Conservation (phyloP, 495 filamentous ascomycete species). For the Parathielavia appendiculata region DNA sequence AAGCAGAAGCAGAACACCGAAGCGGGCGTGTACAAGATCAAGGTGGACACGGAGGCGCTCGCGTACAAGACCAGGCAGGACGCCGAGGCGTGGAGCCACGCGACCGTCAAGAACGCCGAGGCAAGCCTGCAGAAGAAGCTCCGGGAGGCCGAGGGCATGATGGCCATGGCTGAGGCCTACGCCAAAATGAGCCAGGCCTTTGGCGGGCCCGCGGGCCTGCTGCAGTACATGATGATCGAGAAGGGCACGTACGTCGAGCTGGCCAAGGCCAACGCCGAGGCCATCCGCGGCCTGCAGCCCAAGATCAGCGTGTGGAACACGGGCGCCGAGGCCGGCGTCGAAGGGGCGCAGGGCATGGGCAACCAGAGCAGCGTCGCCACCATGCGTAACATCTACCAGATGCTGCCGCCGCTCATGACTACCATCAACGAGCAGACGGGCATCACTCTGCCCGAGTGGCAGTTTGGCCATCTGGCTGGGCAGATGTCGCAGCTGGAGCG, state of each 20-base stretch:
- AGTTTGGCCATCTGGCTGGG: constrained; percentile 46
- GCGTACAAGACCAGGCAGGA: constrained; percentile 40
- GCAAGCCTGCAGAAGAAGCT: constrained; percentile 56
- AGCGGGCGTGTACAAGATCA: constrained; percentile 44
- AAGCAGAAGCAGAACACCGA: constrained; percentile 52
- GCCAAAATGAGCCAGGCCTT: constrained; percentile 61
- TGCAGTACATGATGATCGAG: constrained; percentile 77
- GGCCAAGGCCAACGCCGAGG: constrained; percentile 63
- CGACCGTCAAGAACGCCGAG: constrained; percentile 56
- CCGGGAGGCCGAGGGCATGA: constrained; percentile 67
- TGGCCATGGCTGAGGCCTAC: constrained; percentile 73
- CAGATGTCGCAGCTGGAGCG: constrained; percentile 28
- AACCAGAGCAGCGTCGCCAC: constrained; percentile 34
- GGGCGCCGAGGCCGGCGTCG: constrained; percentile 43
- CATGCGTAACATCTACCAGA: constrained; percentile 61
- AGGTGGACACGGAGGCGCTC: constrained; percentile 39
- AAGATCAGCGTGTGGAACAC: constrained; percentile 91
- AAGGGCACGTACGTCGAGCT: constrained; percentile 60
- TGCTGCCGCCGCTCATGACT: constrained; percentile 67
- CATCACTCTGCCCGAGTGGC: constrained; percentile 68
- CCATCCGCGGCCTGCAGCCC: constrained; percentile 70
- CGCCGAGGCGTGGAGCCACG: constrained; percentile 38
- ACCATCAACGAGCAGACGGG: constrained; percentile 85
- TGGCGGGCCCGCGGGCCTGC: constrained; percentile 65
- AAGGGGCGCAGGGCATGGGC: constrained; percentile 30